Percentiles rank a stretch among this genome's conserved stretches.
These are phyloP conservation scores for Aspergillus saccharolyticus DNA, from an alignment of 495 filamentous ascomycete species.

Conservation along the genomic window DNA sequence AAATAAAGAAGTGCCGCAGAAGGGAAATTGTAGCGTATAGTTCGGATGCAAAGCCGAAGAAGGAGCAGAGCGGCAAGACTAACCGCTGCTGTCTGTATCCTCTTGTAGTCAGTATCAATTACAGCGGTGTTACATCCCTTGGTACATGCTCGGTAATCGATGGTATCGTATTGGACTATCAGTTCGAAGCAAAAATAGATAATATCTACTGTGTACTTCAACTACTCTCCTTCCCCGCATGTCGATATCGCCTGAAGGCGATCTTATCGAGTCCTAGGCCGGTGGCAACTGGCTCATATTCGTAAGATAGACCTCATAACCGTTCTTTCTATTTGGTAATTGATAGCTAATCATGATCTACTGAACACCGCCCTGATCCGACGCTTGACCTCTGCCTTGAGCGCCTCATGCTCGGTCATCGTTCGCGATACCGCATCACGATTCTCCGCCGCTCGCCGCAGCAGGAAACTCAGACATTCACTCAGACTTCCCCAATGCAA, in stretches of 20 bases:
- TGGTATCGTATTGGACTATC: too few relatives aligned
- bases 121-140: too few relatives aligned
- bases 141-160: too few relatives aligned
- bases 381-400: constrained; percentile 61
- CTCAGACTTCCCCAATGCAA: constrained; percentile 78
- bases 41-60: too few relatives aligned
- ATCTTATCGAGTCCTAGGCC: neutral
- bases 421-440: constrained; percentile 77
- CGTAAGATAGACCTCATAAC: neutral
- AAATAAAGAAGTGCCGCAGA: too few relatives aligned
- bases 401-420: constrained; percentile 59
- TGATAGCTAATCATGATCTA: neutral
- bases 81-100: neutral
- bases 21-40: too few relatives aligned
- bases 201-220: too few relatives aligned
- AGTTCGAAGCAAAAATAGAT: too few relatives aligned
- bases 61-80: neutral
- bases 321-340: neutral
- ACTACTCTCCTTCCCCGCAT: neutral
- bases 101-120: neutral
- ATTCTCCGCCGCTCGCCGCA: constrained; percentile 85
- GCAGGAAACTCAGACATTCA: constrained; percentile 83
- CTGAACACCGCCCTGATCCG: constrained; percentile 34
- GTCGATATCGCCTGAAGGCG: neutral
- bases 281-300: neutral